Evolutionary conservation across 2,329 filamentous ascomycete genomes (phyloP).

Genomic region (Paraconiothyrium sp.): DNA sequence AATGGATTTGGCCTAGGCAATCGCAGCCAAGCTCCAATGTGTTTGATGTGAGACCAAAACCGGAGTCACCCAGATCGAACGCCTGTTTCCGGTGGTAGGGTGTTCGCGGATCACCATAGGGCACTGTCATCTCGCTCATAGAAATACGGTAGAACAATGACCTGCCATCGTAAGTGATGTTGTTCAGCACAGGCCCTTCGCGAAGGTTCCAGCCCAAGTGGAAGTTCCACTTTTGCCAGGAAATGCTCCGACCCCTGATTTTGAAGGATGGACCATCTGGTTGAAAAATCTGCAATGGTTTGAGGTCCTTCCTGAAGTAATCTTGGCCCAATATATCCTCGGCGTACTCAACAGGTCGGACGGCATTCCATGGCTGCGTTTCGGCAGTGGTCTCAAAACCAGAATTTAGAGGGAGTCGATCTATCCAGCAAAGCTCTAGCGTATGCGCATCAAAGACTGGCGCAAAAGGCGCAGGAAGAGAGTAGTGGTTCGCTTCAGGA

Average conservation of each 20-base stretch:
- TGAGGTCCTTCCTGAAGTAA: conserved; percentile 67
- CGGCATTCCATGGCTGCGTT: conserved; percentile 65
- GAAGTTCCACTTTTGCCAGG: conserved; percentile 78
- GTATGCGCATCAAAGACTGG: conserved; percentile 71
- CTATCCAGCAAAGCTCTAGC: conserved; percentile 73
- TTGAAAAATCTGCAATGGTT: conserved; percentile 71
- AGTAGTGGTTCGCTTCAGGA: conserved; percentile 74
- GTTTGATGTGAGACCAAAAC: conserved; percentile 73
- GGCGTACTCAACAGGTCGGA: conserved; percentile 62
- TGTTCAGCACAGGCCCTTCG: conserved; percentile 74
- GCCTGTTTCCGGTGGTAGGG: conserved; percentile 76
- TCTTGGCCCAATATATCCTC: conserved; percentile 74
- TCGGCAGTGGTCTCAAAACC: conserved; percentile 69
- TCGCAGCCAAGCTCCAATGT: conserved; percentile 76
- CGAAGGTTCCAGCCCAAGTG: conserved; percentile 74
- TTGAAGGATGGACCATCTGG: conserved; percentile 71
- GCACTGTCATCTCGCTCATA: conserved; percentile 73
- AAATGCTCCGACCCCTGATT: conserved; percentile 61
- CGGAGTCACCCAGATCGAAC: conserved; percentile 74
- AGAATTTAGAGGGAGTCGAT: conserved; percentile 68
- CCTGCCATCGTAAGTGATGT: conserved; percentile 70
- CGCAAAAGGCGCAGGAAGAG: conserved; percentile 72
- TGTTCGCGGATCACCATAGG: conserved; percentile 70
- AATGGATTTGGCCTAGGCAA: conserved; percentile 76
- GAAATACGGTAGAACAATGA: conserved; percentile 73